A percentile compares a stretch with the other conserved stretches of the same genome.
Evolutionary conservation across 2,329 filamentous ascomycete species (phyloP).

Genomic region (Arthroderma uncinatum): DNA sequence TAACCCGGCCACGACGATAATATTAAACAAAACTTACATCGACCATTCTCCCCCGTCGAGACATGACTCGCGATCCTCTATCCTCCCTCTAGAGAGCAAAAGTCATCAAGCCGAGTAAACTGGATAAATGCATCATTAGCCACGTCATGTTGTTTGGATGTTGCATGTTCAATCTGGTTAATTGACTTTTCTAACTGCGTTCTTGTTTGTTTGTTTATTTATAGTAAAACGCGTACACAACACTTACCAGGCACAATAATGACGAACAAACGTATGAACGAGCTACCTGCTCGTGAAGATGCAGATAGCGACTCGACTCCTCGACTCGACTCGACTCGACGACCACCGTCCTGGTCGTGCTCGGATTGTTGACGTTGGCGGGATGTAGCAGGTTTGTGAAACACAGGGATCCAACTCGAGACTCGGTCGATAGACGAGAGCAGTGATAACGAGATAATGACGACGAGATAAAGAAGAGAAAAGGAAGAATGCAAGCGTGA

Average conservation of each 20-base stretch:
- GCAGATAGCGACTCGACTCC: no score
- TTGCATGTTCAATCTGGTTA: neutral
- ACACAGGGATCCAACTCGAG: neutral
- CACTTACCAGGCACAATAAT: neutral
- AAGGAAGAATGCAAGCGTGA: neutral
- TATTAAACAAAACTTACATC: neutral
- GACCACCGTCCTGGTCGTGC: neutral
- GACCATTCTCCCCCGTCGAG: neutral
- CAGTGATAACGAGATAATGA: no score
- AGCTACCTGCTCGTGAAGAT: no score
- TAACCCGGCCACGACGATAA: neutral
- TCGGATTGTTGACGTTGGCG: neutral
- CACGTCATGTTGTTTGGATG: neutral
- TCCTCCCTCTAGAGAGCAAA: neutral
- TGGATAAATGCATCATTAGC: neutral
- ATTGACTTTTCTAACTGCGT: neutral
- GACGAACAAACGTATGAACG: neutral
- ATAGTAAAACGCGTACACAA: neutral
- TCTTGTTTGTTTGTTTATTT: neutral
- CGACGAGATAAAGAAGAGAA: neutral
- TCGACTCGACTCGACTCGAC: neutral
- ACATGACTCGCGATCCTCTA: neutral
- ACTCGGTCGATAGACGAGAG: neutral
- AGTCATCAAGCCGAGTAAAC: neutral
- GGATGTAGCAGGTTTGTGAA: conserved; percentile 1